Base-by-base conservation (phyloP, 2,329 filamentous ascomycete genomes). In the Phialophora verrucosa region DNA sequence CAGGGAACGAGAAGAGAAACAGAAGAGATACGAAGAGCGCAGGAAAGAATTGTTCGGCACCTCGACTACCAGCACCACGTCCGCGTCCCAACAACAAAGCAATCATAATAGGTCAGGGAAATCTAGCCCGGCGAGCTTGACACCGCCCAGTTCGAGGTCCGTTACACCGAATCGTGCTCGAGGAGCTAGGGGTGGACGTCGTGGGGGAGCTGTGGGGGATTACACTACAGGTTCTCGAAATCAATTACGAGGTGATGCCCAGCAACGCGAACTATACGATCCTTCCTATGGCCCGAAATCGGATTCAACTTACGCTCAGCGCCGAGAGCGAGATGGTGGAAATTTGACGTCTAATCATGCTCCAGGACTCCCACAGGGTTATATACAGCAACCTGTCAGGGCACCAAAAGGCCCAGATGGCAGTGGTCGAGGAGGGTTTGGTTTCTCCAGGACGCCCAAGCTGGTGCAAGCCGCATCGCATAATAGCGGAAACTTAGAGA, bases 11-110 rank as follows among this genome's bases (percentile, higher is more conserved):
- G 93, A 96, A 75, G 59, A 96, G 80, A 97, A 95, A 81, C 91
- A 96, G 81, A 88, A 88, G 64, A 90, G 91, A 67, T 97, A 97
- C 76, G 91, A 96, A 68, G 93, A 97, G 80, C 91, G 89, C 5
- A 86, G 94, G 32, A 92, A 94, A 73, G 90, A 93, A 76, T 89
- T 97, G 63, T 94, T 97, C 77, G 93, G 93, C 23, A 87, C 86
- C 25, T 74, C 71, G 35, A 70, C 75, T 4, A 74, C 75, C 5
- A 76, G 74, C 31, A 50, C 49, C n/a, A 55, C 35, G 29, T 54
- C 38, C 12, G 57, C 47, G 12, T 55, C 54, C 31, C 58, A 64
- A 27, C 57, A 64, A n/a, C 57, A 53, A 29, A 25, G 50, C 23
- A 44, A 75, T 12, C 54, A 53, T 42, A 68, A 65, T 20, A 77